These are phyloP conservation scores for Caloboletus inedulis DNA, from an alignment of 1,284 basidiomycete species.

Conservation along the genomic window DNA sequence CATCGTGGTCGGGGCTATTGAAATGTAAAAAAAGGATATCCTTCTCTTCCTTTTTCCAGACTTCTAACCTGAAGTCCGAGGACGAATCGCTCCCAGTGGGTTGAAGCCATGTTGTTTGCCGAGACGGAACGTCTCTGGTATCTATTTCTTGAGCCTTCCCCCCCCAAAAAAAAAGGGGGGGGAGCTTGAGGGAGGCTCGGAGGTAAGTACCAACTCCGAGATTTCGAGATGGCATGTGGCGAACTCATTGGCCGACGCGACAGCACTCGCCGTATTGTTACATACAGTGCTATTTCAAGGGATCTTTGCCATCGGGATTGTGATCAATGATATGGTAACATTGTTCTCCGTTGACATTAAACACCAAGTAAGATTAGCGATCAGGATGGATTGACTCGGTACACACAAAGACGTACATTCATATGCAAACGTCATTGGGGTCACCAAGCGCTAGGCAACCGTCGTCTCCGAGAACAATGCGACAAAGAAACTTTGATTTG, in stretches of 20 bases:
- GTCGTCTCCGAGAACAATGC: not conserved
- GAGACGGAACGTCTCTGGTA: not conserved
- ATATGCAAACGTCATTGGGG: not conserved
- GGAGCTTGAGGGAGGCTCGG: not conserved
- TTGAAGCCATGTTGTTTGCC: not conserved
- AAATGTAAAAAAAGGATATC: not conserved
- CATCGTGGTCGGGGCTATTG: not conserved
- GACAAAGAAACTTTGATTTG: not conserved
- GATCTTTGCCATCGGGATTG: not conserved
- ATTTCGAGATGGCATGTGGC: not conserved
- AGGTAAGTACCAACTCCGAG: not conserved
- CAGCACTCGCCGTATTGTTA: not conserved
- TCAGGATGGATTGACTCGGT: not conserved
- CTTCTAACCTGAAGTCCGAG: not conserved
- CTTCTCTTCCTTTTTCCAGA: not conserved
- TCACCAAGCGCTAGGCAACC: not conserved
- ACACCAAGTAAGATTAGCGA: not conserved
- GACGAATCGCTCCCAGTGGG: too few species aligned
- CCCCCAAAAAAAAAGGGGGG: not conserved
- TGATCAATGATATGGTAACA: not conserved
- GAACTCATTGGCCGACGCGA: not conserved
- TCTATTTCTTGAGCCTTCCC: not conserved
- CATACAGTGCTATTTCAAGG: not conserved
- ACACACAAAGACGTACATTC: not conserved
- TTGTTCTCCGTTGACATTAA: conserved; percentile 3